Base-by-base conservation (phyloP, 169 alveolate genomes). In the Fabrea salina region DNA sequence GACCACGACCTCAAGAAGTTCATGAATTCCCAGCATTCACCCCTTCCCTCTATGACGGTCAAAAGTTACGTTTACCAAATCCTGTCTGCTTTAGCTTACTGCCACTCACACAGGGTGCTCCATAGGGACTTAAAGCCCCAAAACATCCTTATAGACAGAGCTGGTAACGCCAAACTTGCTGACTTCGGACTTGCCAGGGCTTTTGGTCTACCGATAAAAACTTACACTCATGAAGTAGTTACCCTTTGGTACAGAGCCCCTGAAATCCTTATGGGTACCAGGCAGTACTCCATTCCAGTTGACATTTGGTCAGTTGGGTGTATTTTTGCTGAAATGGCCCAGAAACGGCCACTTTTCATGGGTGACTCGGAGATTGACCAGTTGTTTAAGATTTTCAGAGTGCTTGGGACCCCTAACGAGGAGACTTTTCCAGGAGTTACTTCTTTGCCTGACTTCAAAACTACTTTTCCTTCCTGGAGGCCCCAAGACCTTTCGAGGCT, bases 241-340 rank as follows among this genome's bases (percentile, higher is more conserved):
- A 98, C 99, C 5, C 89, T 98, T 61, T 98, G 99, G 99, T 98
- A 98, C 86, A 82, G 99, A 58, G 99, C 99, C 7, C 99, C 99
- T n/a, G 99, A 98, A 85, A 99, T 98, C 32, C 93, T 98, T 56
- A 93, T 98, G 96, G 99, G 99, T 0, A 92, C 98, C 50, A 96
- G 97, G 74, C 96, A 97, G 75, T 98, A 98, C 88, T 97, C 99
- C 32, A 97, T 99, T 11, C 99, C 99, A 30, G 99, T 98, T 30
- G 99, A 98, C 86, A 97, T 98, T 43, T 98, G 99, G 99, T 93
- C 98, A 59, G 96, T 97, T 22, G 99, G 99, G 40, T 97, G 99
- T 82, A 97, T 98, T 40, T 95, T 97, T 75, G 91, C 93, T 56
- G 99, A 98, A 86, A 96, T 98, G 99, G 98, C 97, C 35, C 98